Base-by-base conservation (phyloP, 2,329 filamentous ascomycete genomes). In the Botryotinia convoluta region DNA sequence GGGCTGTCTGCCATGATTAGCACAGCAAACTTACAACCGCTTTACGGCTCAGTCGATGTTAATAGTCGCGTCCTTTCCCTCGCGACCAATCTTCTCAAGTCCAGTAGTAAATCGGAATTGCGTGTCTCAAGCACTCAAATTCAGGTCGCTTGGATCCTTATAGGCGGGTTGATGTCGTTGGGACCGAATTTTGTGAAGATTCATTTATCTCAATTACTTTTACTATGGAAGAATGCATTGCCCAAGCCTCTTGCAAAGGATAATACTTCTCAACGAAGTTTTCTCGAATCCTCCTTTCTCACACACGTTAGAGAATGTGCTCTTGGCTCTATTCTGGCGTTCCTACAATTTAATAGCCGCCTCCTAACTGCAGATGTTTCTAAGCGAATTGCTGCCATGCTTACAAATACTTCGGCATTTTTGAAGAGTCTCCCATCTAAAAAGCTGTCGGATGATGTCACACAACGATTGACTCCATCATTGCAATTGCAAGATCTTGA, bases 141-240 rank as follows among this genome's bases (percentile, higher is more conserved):
- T 37, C 96, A 99, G 81, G 95, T 99, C 3, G 96, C 96, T 8
- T 99, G 96, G 95, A 97, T 97, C 65, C 85, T 99, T 73, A 97
- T 99, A 64, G 96, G 97, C 54, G 96, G 97, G 0, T 85, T 99
- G 72, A 98, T 98, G 95, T 94, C 95, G 0, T 87, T 99, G 0
- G 96, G 96, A 0, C 95, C 96, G 6, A 98, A 97, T 82, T 99
- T 99, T 82, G 95, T 98, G 82, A 99, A 99, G 83, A 98, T 98
- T 37, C 96, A 99, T 82, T 87, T 99, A 12, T 95, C 95, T 3
- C 96, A 99, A 80, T 86, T 99, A 35, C 89, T 99, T 72, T 85
- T 99, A 14, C 85, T 99, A 10, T 99, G 96, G 96, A 97, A 97
- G 83, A 99, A 98, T 82, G 95, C 96, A 0, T 86, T 99, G 18